Percentiles rank a stretch among this genome's conserved stretches.
phyloP scores from a whole-genome alignment of 129 eudicot species.

The Flaveria linearis region DNA sequence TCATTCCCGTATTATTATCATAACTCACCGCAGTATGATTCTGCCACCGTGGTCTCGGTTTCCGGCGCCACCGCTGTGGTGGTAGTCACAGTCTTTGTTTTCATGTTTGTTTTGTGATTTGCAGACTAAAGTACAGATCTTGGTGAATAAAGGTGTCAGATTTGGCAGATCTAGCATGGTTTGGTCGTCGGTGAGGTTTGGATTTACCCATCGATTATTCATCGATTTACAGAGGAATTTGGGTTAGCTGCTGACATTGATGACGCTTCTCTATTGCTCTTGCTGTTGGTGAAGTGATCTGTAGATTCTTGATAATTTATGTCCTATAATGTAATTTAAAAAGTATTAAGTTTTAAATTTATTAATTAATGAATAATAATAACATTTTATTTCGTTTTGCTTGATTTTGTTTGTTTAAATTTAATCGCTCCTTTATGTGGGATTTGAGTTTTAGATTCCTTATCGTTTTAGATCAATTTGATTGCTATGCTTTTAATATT shows the following conservation, averaged over 20 bases:
- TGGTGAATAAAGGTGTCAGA: slow-evolving; percentile 36
- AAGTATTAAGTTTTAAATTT: slow-evolving; percentile 13
- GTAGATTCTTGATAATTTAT: slow-evolving; percentile 44
- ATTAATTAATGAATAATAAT: slow-evolving; percentile 18
- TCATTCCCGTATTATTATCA: slow-evolving; percentile 76
- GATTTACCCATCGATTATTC: slow-evolving; percentile 28
- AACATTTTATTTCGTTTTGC: slow-evolving; percentile 1
- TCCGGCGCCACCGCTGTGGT: slow-evolving; percentile 27
- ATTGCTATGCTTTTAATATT: not conserved
- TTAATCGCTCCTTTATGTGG: not conserved
- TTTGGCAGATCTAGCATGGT: slow-evolving; percentile 27
- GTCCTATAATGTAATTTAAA: slow-evolving; percentile 17
- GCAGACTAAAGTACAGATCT: slow-evolving; percentile 13
- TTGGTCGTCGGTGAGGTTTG: not conserved
- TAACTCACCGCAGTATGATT: slow-evolving; percentile 46
- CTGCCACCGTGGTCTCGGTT: slow-evolving; percentile 31
- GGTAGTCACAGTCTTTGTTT: slow-evolving; percentile 16
- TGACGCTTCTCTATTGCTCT: slow-evolving; percentile 19
- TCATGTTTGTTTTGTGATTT: not conserved
- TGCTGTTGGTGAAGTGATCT: slow-evolving; percentile 36
- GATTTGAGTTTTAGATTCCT: not conserved
- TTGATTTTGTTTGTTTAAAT: not conserved
- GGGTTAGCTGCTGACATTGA: slow-evolving; percentile 4
- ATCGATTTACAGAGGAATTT: slow-evolving; percentile 8
- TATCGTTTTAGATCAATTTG: not conserved